Evolutionary conservation across 2,329 filamentous ascomycete genomes (phyloP).

Genomic region (Verticillium tricorpus): DNA sequence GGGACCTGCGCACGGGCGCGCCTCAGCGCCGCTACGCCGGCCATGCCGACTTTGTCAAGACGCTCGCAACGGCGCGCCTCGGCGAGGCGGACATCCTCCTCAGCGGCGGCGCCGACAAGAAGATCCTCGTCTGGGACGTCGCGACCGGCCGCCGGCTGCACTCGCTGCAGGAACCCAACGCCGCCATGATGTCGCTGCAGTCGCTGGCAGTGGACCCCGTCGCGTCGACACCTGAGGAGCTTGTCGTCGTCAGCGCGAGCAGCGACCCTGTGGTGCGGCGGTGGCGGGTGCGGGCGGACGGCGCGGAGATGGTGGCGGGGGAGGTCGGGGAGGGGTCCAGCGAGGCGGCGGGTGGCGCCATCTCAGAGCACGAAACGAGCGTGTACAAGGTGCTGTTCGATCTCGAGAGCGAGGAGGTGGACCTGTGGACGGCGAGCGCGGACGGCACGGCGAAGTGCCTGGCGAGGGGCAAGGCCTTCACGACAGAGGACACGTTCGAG

Average conservation of each 20-base stretch:
- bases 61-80: slow-evolving; percentile 60
- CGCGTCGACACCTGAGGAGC: slow-evolving; percentile 41
- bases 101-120: slow-evolving; percentile 73
- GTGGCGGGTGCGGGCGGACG: slow-evolving; percentile 59
- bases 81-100: slow-evolving; percentile 60
- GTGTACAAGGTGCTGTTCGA: slow-evolving; percentile 80
- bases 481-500: slow-evolving; percentile 63
- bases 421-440: slow-evolving; percentile 89
- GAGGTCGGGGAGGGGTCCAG: slow-evolving; percentile 11
- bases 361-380: slow-evolving; percentile 84
- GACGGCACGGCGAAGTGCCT: slow-evolving; percentile 86
- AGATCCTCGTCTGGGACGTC: slow-evolving; percentile 80
- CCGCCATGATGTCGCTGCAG: slow-evolving; percentile 72
- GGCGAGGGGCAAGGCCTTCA: slow-evolving; percentile 63
- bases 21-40: slow-evolving; percentile 61
- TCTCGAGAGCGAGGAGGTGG: slow-evolving; percentile 51
- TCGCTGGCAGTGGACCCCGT: slow-evolving; percentile 71
- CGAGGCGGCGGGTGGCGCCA: slow-evolving; percentile 30
- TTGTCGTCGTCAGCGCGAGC: slow-evolving; percentile 72
- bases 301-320: slow-evolving; percentile 47
- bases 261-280: slow-evolving; percentile 75
- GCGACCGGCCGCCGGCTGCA: slow-evolving; percentile 64
- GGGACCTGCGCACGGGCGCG: slow-evolving; percentile 58
- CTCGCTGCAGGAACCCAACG: slow-evolving; percentile 66
- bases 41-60: slow-evolving; percentile 89